These are phyloP conservation scores for Phyllostachys edulis DNA, from an alignment of 176 grass and related monocot species.

Conservation along the genomic window DNA sequence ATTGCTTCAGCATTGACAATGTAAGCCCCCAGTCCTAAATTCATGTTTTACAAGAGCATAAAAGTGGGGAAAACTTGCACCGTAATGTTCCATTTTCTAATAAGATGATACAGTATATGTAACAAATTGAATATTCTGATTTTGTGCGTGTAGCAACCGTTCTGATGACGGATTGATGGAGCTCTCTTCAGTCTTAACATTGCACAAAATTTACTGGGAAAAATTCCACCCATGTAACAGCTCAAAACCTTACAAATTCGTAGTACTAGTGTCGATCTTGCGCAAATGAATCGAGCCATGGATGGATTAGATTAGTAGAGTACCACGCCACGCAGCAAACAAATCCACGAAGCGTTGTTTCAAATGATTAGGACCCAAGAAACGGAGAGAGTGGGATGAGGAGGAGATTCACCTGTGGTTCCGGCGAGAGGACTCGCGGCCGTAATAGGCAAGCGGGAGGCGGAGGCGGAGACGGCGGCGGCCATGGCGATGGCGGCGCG, in stretches of 20 bases:
- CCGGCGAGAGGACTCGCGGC: neutral
- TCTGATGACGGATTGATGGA: neutral
- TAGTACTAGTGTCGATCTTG: no score
- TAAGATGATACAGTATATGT: neutral
- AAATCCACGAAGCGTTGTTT: neutral
- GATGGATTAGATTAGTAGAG: neutral
- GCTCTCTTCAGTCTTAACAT: neutral
- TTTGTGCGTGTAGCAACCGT: neutral
- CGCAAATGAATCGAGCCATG: no score
- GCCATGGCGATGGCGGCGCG: constrained; percentile 14
- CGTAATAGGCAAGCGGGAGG: no score
- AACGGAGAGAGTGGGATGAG: neutral
- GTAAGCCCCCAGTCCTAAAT: neutral
- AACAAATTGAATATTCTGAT: neutral
- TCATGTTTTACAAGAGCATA: neutral
- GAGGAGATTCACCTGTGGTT: constrained; percentile 12
- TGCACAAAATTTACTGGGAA: neutral
- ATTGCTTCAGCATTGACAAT: neutral
- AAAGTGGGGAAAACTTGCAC: neutral
- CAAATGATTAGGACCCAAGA: neutral
- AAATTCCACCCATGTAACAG: neutral
- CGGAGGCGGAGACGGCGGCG: no score
- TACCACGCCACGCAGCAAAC: neutral
- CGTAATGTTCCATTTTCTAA: neutral
- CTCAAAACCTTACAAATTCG: neutral